Base-by-base conservation (phyloP, 352 stramenopile species). In the Phytopythium delawarense region DNA sequence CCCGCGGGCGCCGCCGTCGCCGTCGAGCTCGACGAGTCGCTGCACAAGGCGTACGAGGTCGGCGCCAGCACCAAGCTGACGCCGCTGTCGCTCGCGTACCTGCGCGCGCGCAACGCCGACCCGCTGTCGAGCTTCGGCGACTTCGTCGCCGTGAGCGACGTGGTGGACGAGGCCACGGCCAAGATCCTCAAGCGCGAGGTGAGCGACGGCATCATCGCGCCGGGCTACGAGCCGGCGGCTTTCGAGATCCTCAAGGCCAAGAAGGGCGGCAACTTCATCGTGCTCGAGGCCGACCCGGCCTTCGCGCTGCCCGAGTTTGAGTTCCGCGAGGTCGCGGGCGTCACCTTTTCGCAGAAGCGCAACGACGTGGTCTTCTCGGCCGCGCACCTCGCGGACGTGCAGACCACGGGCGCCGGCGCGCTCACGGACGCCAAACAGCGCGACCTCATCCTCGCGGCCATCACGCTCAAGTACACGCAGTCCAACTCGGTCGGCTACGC, bases 391-490 rank as follows among this genome's bases (percentile, higher is more conserved):
- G 73, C 81, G 42, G 82, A 98, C 57, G 79, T 98, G 48, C 93
- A 98, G 63, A 98, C 95, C 9, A 94, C 86, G 20, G 81, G 91
- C 15, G 82, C 78, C 5, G 79, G 88, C 42, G 81, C 89, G 49
- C 72, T 99, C 7, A 87, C 87, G 21, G 88, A 97, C 28, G 91
- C 87, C 53, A 97, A 96, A 57, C 93, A 98, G 72, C 91, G 96
- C 56, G 98, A 99, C 74, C 82, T 99, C 58, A 96, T 98, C 62
- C 85, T 99, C 32, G 98, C 97, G n/a, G 97, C 92, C 53, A 99
- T 99, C 75, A 98, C 97, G 62, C 83, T 99, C 72, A 99, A 99
- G 88, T 99, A 99, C 84, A 99, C 98, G 59, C 97, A 99, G 84
- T 97, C 79, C 54, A 99, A 99, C 88, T 98, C 90, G 40, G 97